Base-by-base conservation (phyloP, 768 basidiomycete genomes). In the Termitomyces sp. region DNA sequence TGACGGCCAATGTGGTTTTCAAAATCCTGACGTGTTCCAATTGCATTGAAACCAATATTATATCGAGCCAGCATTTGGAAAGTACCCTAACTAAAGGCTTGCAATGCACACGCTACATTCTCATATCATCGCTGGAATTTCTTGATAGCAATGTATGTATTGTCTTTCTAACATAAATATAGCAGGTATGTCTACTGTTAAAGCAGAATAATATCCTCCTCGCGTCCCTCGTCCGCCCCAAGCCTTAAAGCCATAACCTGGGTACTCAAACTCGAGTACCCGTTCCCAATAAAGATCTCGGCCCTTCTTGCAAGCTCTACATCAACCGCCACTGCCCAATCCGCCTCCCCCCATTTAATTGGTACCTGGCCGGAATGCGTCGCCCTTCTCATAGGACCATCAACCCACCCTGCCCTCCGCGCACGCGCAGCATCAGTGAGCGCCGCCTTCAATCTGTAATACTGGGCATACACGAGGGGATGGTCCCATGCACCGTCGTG, bases 401-500 rank as follows among this genome's bases (percentile, higher is more conserved):
- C 69, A 12, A 65, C 57, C 78, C 78, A 79, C 0, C 73, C 74
- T 16, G 70, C 66, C 45, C 51, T 60, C 51, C 61, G 55, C 3
- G 75, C 76, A 62, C 77, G 76, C 9, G 58, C 63, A 0, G 68
- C 58, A 54, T 73, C 70, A 36, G 68, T 76, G 15, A 81, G 63
- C 2, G 75, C n/a, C 12, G 58, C 69, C 34, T 70, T 68, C 3
- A 81, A 71, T 54, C 75, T 76, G 63, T 77, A 74, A 54, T 71
- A 69, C 58, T 79, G 76, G 6, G 75, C 63, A 58, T 77, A 79
- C 1, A 80, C 77, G 7, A 68, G 62, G 2, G 76, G 78, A 55
- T 81, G 78, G 58, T 79, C 77, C 74, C 76, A 76, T 1, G 78
- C 74, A 15, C 78, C 80, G 58, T 80, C 80, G 61, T 81, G 80